Evolutionary conservation across 352 stramenopile genomes (phyloP).

Genomic region (Globisporangium nunn): DNA sequence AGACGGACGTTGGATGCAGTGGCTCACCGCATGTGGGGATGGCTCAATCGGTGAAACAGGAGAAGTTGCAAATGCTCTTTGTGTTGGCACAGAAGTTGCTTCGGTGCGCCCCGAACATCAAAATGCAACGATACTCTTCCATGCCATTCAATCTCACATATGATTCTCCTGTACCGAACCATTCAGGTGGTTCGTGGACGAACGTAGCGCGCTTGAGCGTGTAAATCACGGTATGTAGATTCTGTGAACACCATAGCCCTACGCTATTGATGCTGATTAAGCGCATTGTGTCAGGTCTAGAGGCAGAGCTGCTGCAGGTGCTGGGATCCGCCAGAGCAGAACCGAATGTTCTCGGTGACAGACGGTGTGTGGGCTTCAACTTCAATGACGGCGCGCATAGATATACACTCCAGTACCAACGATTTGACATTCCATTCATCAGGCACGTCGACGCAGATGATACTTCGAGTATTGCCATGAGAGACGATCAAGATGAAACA

Average conservation of each 20-base stretch:
- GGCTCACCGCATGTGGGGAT: neutral
- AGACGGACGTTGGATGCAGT: too few relatives aligned
- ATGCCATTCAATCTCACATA: neutral
- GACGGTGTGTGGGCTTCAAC: neutral
- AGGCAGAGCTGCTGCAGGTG: slow-evolving; percentile 20
- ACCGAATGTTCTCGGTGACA: neutral
- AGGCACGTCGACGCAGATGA: neutral
- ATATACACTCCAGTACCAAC: neutral
- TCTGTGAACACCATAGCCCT: neutral
- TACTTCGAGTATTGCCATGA: neutral
- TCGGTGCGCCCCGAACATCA: slow-evolving; percentile 3
- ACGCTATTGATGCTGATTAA: neutral
- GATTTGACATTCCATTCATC: neutral
- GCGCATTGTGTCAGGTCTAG: slow-evolving; percentile 9
- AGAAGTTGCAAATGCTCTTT: slow-evolving; percentile 33
- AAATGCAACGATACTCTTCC: neutral
- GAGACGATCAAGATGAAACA: neutral
- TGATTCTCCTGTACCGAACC: neutral
- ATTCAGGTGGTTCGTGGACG: slow-evolving; percentile 20
- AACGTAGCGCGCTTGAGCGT: slow-evolving; percentile 18
- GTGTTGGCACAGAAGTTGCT: slow-evolving; percentile 31
- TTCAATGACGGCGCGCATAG: neutral
- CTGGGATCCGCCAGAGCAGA: neutral
- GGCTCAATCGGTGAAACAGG: slow-evolving; percentile 8
- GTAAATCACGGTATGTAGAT: slow-evolving; percentile 19